Conservation (phyloP, 2,329 filamentous ascomycete genomes). For the Sporothrix phasma region DNA sequence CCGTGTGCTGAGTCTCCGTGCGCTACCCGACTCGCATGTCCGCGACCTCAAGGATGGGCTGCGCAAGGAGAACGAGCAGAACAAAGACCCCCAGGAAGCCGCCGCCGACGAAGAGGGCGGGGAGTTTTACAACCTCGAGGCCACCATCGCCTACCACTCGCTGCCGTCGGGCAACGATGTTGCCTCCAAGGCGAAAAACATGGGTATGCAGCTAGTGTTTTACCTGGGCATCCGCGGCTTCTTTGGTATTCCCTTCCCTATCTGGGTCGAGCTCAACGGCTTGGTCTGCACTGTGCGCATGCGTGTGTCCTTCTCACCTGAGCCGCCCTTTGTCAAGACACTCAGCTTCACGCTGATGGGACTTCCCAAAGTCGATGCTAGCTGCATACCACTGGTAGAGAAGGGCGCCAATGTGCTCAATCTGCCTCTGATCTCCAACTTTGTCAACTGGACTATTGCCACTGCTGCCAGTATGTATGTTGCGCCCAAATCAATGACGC, state of each 20-base stretch:
- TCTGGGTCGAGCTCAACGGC: slow-evolving; percentile 79
- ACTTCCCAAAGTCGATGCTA: slow-evolving; percentile 76
- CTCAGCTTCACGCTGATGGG: slow-evolving; percentile 93
- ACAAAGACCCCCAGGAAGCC: slow-evolving; percentile 75
- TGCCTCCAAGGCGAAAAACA: slow-evolving; percentile 78
- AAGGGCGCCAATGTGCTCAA: slow-evolving; percentile 86
- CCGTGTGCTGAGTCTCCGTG: slow-evolving; percentile 75
- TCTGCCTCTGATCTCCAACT: slow-evolving; percentile 84
- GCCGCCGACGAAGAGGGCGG: slow-evolving; percentile 85
- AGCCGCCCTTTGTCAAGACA: slow-evolving; percentile 85
- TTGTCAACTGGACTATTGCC: slow-evolving; percentile 90
- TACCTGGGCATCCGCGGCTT: slow-evolving; percentile 84
- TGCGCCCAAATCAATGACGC: slow-evolving; percentile 84
- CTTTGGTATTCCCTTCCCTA: slow-evolving; percentile 78
- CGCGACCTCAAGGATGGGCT: slow-evolving; percentile 73
- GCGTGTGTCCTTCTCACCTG: slow-evolving; percentile 74
- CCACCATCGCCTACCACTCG: slow-evolving; percentile 84
- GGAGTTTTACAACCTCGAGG: slow-evolving; percentile 86
- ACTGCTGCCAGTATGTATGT: slow-evolving; percentile 85
- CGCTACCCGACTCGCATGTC: slow-evolving; percentile 74
- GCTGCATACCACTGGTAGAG: slow-evolving; percentile 87
- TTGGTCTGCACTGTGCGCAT: slow-evolving; percentile 82
- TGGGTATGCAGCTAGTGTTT: slow-evolving; percentile 95
- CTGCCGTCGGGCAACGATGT: slow-evolving; percentile 60
- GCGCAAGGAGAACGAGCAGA: slow-evolving; percentile 66